Percentiles rank a stretch among this genome's conserved stretches.
These are phyloP conservation scores for Cylindrodendrum hubeiense DNA, from an alignment of 2,329 filamentous ascomycete species.

Conservation along the genomic window DNA sequence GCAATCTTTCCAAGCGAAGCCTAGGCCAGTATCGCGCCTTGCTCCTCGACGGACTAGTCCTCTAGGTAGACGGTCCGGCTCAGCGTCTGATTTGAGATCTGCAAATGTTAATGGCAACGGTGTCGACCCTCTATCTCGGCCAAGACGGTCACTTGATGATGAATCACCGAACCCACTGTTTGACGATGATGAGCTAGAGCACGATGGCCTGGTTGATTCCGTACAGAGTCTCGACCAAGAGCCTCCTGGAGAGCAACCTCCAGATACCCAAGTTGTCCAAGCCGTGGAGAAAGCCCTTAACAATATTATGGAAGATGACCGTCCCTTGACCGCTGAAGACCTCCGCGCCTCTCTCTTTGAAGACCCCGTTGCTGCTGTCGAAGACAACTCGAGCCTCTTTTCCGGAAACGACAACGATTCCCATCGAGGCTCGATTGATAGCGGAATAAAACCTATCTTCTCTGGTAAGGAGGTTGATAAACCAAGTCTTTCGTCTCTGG, in stretches of 20 bases:
- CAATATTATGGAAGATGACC: constrained; percentile 88
- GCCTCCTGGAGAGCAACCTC: constrained; percentile 62
- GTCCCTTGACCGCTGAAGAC: constrained; percentile 72
- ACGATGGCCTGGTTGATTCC: constrained; percentile 77
- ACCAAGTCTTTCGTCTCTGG: constrained; percentile 91
- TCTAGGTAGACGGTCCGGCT: constrained; percentile 58
- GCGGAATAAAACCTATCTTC: constrained; percentile 46
- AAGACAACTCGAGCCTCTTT: constrained; percentile 61
- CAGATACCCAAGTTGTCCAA: constrained; percentile 85
- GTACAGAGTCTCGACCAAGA: constrained; percentile 85
- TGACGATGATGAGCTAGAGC: constrained; percentile 84
- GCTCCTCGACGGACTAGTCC: constrained; percentile 51
- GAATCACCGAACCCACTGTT: constrained; percentile 68
- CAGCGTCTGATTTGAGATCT: constrained; percentile 60
- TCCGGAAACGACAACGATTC: constrained; percentile 70
- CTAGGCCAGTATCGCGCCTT: constrained; percentile 58
- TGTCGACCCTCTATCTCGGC: constrained; percentile 54
- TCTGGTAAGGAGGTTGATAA: constrained; percentile 68
- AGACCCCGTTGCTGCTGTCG: constrained; percentile 39
- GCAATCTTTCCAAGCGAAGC: constrained; percentile 57
- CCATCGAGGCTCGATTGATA: constrained; percentile 72
- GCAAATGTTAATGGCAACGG: constrained; percentile 53
- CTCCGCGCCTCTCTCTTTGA: constrained; percentile 75
- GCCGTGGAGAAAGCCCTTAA: constrained; percentile 94
- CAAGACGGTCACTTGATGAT: constrained; percentile 80